These are phyloP conservation scores for Mycena polygramma DNA, from an alignment of 768 basidiomycete species.

Conservation along the genomic window DNA sequence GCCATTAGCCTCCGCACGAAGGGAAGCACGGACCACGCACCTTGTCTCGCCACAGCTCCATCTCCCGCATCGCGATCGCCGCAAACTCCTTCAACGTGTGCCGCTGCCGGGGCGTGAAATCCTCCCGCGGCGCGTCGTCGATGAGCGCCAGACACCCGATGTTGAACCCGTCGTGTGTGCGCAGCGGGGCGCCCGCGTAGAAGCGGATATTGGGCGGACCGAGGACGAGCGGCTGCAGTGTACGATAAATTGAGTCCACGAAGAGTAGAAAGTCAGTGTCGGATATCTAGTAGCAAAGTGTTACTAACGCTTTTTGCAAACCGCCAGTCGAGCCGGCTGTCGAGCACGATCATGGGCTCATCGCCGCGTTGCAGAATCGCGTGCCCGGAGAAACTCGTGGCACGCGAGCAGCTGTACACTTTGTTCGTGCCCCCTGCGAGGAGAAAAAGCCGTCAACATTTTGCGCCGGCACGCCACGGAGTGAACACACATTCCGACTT, in stretches of 20 bases:
- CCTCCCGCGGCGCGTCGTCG: constrained; percentile 84
- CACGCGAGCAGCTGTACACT: constrained; percentile 69
- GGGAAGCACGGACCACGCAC: constrained; percentile 49
- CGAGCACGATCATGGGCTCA: constrained; percentile 89
- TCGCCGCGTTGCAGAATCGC: constrained; percentile 84
- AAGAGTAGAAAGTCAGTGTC: constrained; percentile 1
- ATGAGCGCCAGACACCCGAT: constrained; percentile 90
- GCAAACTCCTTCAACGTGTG: constrained; percentile 97
- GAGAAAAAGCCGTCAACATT: constrained; percentile 8
- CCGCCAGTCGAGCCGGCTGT: constrained; percentile 87
- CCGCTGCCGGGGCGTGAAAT: constrained; percentile 90
- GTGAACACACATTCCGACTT: constrained; percentile 83
- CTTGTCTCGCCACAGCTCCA: constrained; percentile 97
- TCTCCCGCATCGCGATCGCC: constrained; percentile 92
- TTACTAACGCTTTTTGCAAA: constrained; percentile 82
- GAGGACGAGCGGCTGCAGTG: constrained; percentile 74
- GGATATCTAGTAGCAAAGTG: constrained; percentile 5
- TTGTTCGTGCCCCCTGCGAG: constrained; percentile 60
- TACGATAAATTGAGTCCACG: neutral
- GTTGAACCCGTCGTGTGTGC: constrained; percentile 92
- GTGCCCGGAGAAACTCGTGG: constrained; percentile 76
- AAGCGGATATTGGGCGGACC: constrained; percentile 82
- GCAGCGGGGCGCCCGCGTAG: constrained; percentile 91
- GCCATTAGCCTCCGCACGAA: constrained; percentile 3
- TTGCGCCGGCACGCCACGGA: neutral